Evolutionary conservation across 2,329 filamentous ascomycete species (phyloP).

Genomic region (Aspergillus calidoustus): DNA sequence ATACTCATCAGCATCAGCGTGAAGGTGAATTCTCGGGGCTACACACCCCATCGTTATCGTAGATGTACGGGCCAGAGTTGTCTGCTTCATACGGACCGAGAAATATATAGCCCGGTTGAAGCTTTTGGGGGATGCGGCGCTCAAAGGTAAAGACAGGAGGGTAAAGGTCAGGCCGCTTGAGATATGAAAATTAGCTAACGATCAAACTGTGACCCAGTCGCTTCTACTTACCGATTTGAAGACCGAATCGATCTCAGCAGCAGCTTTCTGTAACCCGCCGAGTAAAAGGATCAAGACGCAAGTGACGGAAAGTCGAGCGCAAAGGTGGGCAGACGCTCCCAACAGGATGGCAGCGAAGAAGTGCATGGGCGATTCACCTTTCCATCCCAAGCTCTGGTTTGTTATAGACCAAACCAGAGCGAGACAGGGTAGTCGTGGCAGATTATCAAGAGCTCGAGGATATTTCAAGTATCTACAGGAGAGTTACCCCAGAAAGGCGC

Average conservation of each 20-base stretch:
- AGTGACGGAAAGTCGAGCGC: conserved; percentile 16
- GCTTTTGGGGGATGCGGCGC: conserved; percentile 33
- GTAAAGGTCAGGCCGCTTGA: conserved; percentile 46
- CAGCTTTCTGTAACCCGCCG: conserved; percentile 21
- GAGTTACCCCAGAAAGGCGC: conserved; percentile 2
- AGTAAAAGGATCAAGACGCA: conserved; percentile 27
- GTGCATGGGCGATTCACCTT: conserved; percentile 31
- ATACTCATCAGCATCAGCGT: conserved; percentile 6
- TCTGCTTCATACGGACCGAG: conserved; percentile 55
- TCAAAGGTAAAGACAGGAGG: conserved; percentile 42
- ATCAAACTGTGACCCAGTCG: neutral
- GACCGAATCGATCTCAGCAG: conserved; percentile 37
- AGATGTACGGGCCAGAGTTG: conserved; percentile 57
- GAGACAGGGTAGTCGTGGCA: neutral
- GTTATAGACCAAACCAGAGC: conserved; percentile 5
- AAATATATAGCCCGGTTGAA: conserved; percentile 56
- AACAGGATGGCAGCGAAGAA: conserved; percentile 21
- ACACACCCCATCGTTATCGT: conserved; percentile 54
- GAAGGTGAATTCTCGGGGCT: neutral
- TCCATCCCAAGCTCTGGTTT: conserved; percentile 27
- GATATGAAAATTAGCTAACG: neutral
- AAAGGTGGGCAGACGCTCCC: conserved; percentile 18
- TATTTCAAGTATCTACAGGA: conserved; percentile 3
- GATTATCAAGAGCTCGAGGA: conserved; percentile 6
- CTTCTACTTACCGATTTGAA: conserved; percentile 41